These are phyloP conservation scores for Phytophthora colocasiae DNA, from an alignment of 352 stramenopile genomes.

Conservation along the genomic window DNA sequence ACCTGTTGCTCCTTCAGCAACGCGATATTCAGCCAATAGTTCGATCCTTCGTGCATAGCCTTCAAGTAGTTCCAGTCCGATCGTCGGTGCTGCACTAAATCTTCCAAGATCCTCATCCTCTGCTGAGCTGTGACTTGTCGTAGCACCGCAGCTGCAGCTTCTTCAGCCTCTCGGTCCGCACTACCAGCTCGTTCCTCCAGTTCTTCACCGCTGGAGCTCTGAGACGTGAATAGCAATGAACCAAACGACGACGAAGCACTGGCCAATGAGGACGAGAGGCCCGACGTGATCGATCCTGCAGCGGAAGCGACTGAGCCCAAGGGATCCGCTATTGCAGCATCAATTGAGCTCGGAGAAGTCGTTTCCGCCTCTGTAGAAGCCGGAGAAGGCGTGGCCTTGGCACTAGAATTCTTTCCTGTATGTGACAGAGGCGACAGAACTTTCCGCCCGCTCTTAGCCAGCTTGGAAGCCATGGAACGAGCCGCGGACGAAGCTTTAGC, in stretches of 20 bases:
- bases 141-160: conserved; percentile 36
- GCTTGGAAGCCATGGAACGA: conserved; percentile 67
- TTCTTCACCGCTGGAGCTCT: conserved; percentile 28
- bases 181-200: conserved; percentile 7
- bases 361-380: conserved; percentile 11
- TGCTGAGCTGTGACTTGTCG: conserved; percentile 70
- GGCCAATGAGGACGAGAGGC: conserved; percentile 40
- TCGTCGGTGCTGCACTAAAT: conserved; percentile 74
- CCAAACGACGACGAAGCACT: conserved; percentile 55
- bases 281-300: conserved; percentile 32
- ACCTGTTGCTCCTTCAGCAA: conserved; percentile 74
- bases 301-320: conserved; percentile 30
- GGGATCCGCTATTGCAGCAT: conserved; percentile 15
- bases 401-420: conserved; percentile 9
- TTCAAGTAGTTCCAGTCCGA: conserved; percentile 86
- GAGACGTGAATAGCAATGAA: conserved; percentile 55
- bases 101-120: conserved; percentile 73
- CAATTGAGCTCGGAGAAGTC: conserved; percentile 8
- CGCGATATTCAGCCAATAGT: conserved; percentile 86
- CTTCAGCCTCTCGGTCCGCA: conserved; percentile 20
- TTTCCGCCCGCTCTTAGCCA: conserved; percentile 59
- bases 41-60: conserved; percentile 78
- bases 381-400: conserved; percentile 11
- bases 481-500: conserved; percentile 53
- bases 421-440: conserved; percentile 55